Conservation (phyloP, 352 stramenopile genomes). For the Phytophthora lateralis region DNA sequence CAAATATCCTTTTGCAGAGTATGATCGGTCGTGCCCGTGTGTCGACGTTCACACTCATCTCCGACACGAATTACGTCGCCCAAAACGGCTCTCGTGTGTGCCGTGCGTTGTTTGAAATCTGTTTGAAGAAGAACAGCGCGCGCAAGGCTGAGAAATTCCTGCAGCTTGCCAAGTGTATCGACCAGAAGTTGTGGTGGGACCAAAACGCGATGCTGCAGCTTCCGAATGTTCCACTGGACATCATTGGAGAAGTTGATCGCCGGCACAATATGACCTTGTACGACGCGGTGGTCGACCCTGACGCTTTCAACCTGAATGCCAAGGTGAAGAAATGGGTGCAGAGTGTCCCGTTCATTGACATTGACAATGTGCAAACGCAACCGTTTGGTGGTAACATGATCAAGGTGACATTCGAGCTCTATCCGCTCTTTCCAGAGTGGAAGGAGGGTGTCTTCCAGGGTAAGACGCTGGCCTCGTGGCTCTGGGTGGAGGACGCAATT, state of each 20-base stretch:
- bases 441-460: conserved; percentile 63
- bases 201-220: conserved; percentile 95
- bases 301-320: conserved; percentile 44
- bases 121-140: conserved; percentile 89
- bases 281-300: conserved; percentile 48
- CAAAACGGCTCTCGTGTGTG: conserved; percentile 98
- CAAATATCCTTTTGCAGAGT: conserved; percentile 96
- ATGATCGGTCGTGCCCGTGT: conserved; percentile 78
- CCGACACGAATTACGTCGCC: conserved; percentile 99
- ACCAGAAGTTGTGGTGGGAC: conserved; percentile 98
- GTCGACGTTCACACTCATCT: conserved; percentile 97
- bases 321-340: conserved; percentile 79
- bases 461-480: conserved; percentile 89
- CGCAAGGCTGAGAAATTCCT: conserved; percentile 93
- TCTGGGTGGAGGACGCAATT: conserved; percentile 97
- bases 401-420: conserved; percentile 84
- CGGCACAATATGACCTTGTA: conserved; percentile 72
- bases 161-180: conserved; percentile 96
- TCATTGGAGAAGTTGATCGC: conserved; percentile 86
- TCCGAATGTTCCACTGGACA: conserved; percentile 85
- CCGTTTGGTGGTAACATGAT: conserved; percentile 97
- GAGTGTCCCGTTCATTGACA: conserved; percentile 70
- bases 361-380: conserved; percentile 84
- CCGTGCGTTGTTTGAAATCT: conserved; percentile 99
- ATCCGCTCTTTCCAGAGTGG: conserved; percentile 75